Base-by-base conservation (phyloP, 176 grass and related monocot genomes). In the Thalia dealbata region DNA sequence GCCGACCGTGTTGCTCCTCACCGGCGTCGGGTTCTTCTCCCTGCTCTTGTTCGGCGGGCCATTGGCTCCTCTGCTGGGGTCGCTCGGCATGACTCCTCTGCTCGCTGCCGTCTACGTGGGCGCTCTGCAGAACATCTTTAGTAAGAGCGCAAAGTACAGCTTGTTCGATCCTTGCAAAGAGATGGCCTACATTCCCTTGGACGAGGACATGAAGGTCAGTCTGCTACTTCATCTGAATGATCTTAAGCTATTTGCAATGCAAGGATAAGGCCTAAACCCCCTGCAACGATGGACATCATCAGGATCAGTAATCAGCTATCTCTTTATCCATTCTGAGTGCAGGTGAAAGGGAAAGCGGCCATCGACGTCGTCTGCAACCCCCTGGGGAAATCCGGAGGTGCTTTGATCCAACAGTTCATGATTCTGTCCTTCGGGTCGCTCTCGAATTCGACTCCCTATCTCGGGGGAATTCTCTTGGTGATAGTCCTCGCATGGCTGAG, bases 101-200 rank as follows among this genome's bases (percentile, higher is more conserved):
- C 85, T 91, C 60, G 88, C 91, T 56, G 88, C 91, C 0, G 88
- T 96, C 78, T 96, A 88, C 80, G 88, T 96, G 50, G 85, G 88
- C 18, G 91, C 91, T 51, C 26, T 96, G 61, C 91, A 96, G 44
- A 96, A 96, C 71, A 96, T 96, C 78, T 96, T 96, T 71, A 96
- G 88, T 76, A 96, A 91, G 85, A 96, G 91, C 77, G 85, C 91
- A 76, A 96, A 91, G 64, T 96, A 96, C 52, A 96, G 91, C 72
- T 91, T 96, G 69, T 96, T 96, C 82, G 91, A 91, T 80, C 91
- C 91, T 0, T 96, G 83, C 81, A 96, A 96, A 78, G 91, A 96
- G 84, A 96, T 96, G 88, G 91, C 91, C 4, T 96, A 91, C 80
- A 96, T 96, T 78, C 91, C 88, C 70, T 76, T 96, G 80, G 91